Evolutionary conservation across 2,329 filamentous ascomycete genomes (phyloP).

Genomic region (Diaporthe caulivora): DNA sequence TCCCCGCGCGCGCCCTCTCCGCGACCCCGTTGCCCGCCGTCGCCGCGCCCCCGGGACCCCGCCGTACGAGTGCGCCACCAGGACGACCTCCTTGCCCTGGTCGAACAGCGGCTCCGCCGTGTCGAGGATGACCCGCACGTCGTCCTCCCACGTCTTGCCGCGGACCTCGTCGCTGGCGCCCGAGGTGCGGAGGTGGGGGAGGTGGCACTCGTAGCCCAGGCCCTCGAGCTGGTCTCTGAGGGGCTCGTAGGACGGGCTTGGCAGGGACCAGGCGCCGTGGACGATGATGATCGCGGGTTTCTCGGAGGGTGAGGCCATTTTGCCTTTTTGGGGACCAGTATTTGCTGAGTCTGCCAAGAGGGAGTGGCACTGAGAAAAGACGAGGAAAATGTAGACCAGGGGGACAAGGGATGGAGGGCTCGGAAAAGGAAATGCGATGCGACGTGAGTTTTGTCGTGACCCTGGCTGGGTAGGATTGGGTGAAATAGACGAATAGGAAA

Average conservation of each 20-base stretch:
- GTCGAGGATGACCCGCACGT: constrained; percentile 18
- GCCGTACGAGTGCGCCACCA: constrained; percentile 21
- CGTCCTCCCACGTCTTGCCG: constrained; percentile 20
- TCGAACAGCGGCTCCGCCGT: constrained; percentile 18
- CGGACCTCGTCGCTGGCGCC: neutral
- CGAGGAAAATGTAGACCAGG: neutral
- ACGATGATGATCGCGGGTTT: constrained; percentile 29
- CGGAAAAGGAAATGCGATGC: constrained; percentile 5
- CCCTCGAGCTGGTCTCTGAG: constrained; percentile 19
- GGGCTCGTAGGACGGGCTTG: constrained; percentile 20
- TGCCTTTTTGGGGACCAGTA: neutral
- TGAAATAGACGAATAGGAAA: constrained; percentile 24
- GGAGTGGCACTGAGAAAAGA: neutral
- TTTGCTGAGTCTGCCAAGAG: neutral
- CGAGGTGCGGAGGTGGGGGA: constrained; percentile 24
- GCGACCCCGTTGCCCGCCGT: constrained; percentile 22
- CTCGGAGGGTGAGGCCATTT: neutral
- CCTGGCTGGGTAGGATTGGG: no score
- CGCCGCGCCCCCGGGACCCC: constrained; percentile 6
- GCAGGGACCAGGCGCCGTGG: constrained; percentile 24
- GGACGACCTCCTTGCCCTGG: constrained; percentile 1
- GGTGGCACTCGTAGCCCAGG: constrained; percentile 22
- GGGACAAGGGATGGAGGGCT: neutral
- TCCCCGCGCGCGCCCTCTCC: neutral
- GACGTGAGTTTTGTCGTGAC: neutral